Conservation (phyloP, 371 early-diverging fungal species). For the Lichtheimia ornata region DNA sequence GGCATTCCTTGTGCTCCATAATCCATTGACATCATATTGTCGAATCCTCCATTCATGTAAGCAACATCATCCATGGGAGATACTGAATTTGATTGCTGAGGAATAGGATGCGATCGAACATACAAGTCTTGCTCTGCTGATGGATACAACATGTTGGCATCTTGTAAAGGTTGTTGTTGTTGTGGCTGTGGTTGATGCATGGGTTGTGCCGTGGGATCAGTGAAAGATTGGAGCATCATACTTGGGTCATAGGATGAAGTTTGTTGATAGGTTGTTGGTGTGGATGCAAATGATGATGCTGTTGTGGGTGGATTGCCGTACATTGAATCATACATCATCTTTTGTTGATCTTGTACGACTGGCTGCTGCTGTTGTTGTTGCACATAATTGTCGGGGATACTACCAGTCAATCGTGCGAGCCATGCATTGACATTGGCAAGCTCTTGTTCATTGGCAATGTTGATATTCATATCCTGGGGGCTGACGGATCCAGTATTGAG, state of each 20-base stretch:
- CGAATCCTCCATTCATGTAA: constrained; percentile 2
- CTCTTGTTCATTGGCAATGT: constrained; percentile 35
- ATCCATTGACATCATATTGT: constrained; percentile 1
- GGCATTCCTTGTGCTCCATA: not conserved
- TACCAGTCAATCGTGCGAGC: constrained; percentile 24
- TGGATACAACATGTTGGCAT: constrained; percentile 12
- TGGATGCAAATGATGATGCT: not conserved
- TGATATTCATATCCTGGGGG: constrained; percentile 26
- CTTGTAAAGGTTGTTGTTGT: not conserved
- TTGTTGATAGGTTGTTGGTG: not conserved
- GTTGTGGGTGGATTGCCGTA: not conserved
- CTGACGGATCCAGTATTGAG: constrained; percentile 19
- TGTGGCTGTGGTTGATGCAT: not conserved
- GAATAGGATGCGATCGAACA: constrained; percentile 20
- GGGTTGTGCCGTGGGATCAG: not conserved
- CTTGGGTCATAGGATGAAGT: no score
- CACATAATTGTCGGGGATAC: constrained; percentile 16
- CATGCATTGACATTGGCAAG: constrained; percentile 43
- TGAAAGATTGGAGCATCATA: constrained; percentile 21
- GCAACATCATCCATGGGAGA: not conserved
- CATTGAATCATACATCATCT: not conserved
- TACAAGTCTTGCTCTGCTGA: constrained; percentile 22
- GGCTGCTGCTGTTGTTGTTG: constrained; percentile 3
- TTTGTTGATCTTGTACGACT: not conserved
- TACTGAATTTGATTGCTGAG: not conserved